These are phyloP conservation scores for Strobilomyces dryophilus DNA, from an alignment of 768 basidiomycete genomes.

Conservation along the genomic window DNA sequence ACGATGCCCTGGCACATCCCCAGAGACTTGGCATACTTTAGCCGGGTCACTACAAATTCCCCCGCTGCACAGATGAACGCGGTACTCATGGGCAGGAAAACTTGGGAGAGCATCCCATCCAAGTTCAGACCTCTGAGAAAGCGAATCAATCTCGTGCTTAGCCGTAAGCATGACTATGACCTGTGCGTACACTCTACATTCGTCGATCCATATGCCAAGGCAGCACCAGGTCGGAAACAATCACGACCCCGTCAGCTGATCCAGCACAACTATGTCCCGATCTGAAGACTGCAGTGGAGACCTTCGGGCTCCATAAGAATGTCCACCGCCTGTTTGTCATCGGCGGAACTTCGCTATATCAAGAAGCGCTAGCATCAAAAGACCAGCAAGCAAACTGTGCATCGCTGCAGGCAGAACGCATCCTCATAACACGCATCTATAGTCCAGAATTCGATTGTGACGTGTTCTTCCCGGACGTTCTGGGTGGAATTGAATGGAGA, in stretches of 20 bases:
- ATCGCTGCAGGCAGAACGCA: conserved; percentile 59
- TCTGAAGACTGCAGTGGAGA: conserved; percentile 17
- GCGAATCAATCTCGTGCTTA: conserved; percentile 76
- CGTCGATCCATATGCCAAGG: conserved; percentile 6
- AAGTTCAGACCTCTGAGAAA: conserved; percentile 78
- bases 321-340: conserved; percentile 76
- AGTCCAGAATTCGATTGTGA: conserved; percentile 83
- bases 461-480: conserved; percentile 78
- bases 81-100: conserved; percentile 93
- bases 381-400: conserved; percentile 21
- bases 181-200: conserved; percentile 44
- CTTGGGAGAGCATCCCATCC: conserved; percentile 93
- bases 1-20: conserved; percentile 87
- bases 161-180: conserved; percentile 52
- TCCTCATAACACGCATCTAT: conserved; percentile 83
- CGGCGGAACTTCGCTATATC: conserved; percentile 87
- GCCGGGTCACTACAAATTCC: conserved; percentile 64
- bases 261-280: conserved; percentile 30
- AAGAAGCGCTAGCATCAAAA: conserved; percentile 49
- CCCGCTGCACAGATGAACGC: conserved; percentile 59
- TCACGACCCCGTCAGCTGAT: conserved; percentile 4
- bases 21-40: conserved; percentile 90
- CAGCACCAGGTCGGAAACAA: conserved; percentile 11
- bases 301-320: conserved; percentile 9
- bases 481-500: conserved; percentile 47